Evolutionary conservation across 2,329 filamentous ascomycete species (phyloP).

Genomic region (Trichoderma lentiforme): DNA sequence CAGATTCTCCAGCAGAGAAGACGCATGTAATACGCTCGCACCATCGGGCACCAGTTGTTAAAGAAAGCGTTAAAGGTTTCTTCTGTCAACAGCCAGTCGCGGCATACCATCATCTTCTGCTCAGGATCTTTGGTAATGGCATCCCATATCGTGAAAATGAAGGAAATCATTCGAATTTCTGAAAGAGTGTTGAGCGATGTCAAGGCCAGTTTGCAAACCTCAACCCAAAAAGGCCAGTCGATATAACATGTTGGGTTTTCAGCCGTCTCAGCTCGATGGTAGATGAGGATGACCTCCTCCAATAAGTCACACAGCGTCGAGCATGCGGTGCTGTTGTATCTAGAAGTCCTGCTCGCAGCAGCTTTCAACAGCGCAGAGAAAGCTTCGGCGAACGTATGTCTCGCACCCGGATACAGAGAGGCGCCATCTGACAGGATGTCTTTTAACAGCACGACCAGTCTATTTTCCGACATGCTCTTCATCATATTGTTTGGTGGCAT

Average conservation of each 20-base stretch:
- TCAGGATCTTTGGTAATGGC: constrained; percentile 61
- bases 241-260: constrained; percentile 47
- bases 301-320: constrained; percentile 90
- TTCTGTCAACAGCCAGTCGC: constrained; percentile 72
- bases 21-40: constrained; percentile 88
- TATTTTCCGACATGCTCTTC: constrained; percentile 83
- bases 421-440: constrained; percentile 64
- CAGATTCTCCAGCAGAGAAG: constrained; percentile 86
- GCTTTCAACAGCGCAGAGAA: constrained; percentile 73
- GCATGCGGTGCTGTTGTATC: constrained; percentile 79
- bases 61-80: constrained; percentile 77
- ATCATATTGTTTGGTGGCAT: constrained; percentile 66
- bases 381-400: constrained; percentile 70
- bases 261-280: constrained; percentile 46
- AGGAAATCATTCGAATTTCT: constrained; percentile 78
- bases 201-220: constrained; percentile 74
- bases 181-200: constrained; percentile 85
- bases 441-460: constrained; percentile 75
- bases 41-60: constrained; percentile 95
- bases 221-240: constrained; percentile 83
- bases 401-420: constrained; percentile 40
- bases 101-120: constrained; percentile 67
- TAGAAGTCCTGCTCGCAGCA: constrained; percentile 69
- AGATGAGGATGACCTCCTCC: constrained; percentile 72
- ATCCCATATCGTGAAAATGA: constrained; percentile 79